Percentiles rank a stretch among this genome's conserved stretches.
Evolutionary conservation across 1,284 basidiomycete genomes (phyloP).

Genomic region (Moesziomyces sp.): DNA sequence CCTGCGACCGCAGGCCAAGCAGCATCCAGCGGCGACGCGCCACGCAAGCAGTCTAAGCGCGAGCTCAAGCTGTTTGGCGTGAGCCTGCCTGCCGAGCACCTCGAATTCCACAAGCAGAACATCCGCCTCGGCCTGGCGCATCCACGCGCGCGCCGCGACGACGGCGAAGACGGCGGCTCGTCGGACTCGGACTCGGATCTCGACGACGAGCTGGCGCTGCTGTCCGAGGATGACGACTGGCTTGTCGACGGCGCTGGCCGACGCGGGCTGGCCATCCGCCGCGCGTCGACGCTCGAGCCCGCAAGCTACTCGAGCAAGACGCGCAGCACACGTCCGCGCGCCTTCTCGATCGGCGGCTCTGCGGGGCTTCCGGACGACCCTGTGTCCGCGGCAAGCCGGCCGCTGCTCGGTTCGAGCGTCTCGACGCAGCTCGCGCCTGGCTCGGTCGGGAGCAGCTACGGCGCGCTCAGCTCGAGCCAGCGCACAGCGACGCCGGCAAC

Average conservation of each 20-base stretch:
- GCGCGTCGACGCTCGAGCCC: conserved; percentile 41
- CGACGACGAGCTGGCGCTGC: conserved; percentile 58
- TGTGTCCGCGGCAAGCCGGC: conserved; percentile 21
- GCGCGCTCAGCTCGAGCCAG: conserved; percentile 55
- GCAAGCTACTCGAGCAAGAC: conserved; percentile 19
- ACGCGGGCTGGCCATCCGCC: conserved; percentile 38
- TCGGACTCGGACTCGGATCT: conserved; percentile 50
- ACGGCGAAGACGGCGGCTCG: conserved; percentile 44
- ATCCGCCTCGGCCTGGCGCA: conserved; percentile 65
- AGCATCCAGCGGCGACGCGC: conserved; percentile 6
- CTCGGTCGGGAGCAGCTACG: conserved; percentile 39
- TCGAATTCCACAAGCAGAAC: conserved; percentile 64
- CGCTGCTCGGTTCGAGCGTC: conserved; percentile 25
- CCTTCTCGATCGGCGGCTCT: conserved; percentile 46
- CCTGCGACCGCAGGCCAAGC: conserved; percentile 3
- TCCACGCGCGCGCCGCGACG: conserved; percentile 54
- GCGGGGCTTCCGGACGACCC: conserved; percentile 49
- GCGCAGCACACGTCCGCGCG: conserved; percentile 11
- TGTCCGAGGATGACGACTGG: conserved; percentile 60
- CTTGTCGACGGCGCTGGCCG: conserved; percentile 25
- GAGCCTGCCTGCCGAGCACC: conserved; percentile 63
- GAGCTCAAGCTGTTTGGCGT: conserved; percentile 59
- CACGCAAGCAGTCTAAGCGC: conserved; percentile 45
- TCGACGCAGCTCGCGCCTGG: conserved; percentile 8
- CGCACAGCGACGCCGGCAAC: conserved; percentile 53